A percentile compares a stretch with the other conserved stretches of the same genome.
phyloP scores from a whole-genome alignment of 202 grass and related monocot species.

The Brachypodium distachyon region DNA sequence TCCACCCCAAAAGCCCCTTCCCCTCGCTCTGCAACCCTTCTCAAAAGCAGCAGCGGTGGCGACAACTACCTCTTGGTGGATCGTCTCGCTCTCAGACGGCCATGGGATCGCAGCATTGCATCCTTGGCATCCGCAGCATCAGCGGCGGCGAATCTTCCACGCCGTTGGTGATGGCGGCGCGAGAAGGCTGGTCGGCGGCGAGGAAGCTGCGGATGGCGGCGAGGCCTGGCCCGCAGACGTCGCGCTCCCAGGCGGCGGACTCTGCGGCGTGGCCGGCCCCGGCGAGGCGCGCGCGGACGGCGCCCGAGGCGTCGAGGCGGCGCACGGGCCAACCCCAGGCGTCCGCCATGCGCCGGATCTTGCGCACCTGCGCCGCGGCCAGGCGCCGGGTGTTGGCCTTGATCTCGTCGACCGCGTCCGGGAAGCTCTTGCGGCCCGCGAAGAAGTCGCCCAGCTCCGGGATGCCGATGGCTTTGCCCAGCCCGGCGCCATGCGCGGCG shows the following conservation, averaged over 20 bases:
- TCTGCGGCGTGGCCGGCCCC: background rate
- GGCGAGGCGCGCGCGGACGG: conserved; percentile 23
- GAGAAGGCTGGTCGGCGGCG: background rate
- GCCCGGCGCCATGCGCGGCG: conserved; percentile 16
- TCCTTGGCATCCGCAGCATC: background rate
- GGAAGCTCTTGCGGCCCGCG: background rate
- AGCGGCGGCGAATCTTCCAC: background rate
- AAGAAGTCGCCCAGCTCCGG: conserved; percentile 48
- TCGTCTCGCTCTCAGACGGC: no score
- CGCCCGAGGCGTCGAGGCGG: conserved; percentile 42
- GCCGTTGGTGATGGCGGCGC: background rate
- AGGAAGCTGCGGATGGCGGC: conserved; percentile 43
- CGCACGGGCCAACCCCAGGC: conserved; percentile 44
- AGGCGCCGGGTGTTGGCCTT: conserved; percentile 50
- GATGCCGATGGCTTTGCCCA: conserved; percentile 64
- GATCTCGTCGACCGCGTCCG: conserved; percentile 41
- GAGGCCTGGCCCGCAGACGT: conserved; percentile 42
- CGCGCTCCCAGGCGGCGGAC: conserved; percentile 36
- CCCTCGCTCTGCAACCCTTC: background rate
- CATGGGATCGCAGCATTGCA: conserved; percentile 44
- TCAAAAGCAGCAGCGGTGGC: background rate
- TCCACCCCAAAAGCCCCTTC: background rate
- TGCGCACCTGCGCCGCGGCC: conserved; percentile 40
- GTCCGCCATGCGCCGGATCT: conserved; percentile 50
- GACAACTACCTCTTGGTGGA: no score